Evolutionary conservation across 306 rosid genomes (phyloP).

Genomic region (Glycyrrhiza uralensis): DNA sequence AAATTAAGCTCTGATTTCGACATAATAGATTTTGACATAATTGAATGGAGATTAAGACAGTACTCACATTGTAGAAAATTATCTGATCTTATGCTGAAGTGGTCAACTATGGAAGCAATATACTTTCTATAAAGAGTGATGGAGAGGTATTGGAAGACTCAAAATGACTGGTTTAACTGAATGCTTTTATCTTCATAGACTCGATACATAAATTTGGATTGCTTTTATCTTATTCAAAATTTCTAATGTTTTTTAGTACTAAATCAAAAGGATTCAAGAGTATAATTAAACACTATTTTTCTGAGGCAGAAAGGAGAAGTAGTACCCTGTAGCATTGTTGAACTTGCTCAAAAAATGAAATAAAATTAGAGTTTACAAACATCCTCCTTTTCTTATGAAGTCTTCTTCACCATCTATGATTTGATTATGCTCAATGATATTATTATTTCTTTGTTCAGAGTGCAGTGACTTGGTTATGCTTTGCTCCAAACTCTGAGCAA

Average conservation of each 20-base stretch:
- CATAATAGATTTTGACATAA: not conserved
- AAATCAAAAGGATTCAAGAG: not conserved
- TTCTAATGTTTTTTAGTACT: not conserved
- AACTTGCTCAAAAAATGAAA: not conserved
- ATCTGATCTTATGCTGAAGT: not conserved
- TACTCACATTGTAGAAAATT: not conserved
- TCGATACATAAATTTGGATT: not conserved
- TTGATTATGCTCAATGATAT: constrained; percentile 10
- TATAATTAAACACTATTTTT: not conserved
- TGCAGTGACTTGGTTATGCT: constrained; percentile 99
- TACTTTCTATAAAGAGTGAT: not conserved
- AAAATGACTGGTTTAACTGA: not conserved
- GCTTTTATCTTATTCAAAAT: not conserved
- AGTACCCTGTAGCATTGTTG: not conserved
- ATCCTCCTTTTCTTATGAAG: not conserved
- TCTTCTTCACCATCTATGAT: not conserved
- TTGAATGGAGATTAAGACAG: not conserved
- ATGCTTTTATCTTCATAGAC: not conserved
- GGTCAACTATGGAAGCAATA: not conserved
- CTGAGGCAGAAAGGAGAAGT: not conserved
- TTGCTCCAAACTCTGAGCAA: constrained; percentile 77
- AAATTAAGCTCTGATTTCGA: constrained; percentile 10
- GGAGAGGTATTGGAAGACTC: not conserved
- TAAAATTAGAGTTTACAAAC: not conserved
- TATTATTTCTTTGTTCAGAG: constrained; percentile 53